A percentile compares a stretch with the other conserved stretches of the same genome.
Conservation (phyloP, 2,329 filamentous ascomycete genomes). For the Fusarium heterosporum region DNA sequence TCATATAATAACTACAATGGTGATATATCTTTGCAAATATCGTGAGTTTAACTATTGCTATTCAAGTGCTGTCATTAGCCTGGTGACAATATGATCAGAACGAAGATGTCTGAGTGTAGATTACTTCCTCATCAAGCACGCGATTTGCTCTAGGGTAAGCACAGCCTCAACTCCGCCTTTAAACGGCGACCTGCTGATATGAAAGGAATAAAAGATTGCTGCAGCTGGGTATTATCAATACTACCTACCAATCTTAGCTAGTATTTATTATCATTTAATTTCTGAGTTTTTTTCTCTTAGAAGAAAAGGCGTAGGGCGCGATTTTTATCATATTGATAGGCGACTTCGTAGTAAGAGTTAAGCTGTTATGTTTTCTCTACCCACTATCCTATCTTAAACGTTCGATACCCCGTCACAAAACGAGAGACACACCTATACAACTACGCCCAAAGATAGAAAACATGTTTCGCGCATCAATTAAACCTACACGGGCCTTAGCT, state of each 20-base stretch:
- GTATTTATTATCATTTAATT: neutral
- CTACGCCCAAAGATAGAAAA: neutral
- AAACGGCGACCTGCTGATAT: neutral
- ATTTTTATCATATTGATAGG: neutral
- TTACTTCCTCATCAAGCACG: neutral
- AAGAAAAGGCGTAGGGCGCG: neutral
- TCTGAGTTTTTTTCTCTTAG: neutral
- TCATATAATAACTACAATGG: neutral
- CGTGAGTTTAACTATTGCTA: neutral
- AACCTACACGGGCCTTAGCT: neutral
- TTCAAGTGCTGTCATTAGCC: neutral
- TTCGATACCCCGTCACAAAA: neutral
- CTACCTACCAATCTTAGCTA: neutral
- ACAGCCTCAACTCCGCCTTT: neutral
- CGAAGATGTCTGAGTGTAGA: neutral
- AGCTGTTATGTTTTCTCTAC: slow-evolving; percentile 16
- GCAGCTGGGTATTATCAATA: neutral
- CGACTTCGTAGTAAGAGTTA: neutral
- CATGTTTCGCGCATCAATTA: slow-evolving; percentile 30
- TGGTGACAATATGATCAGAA: neutral
- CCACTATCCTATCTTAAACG: too few species aligned
- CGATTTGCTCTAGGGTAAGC: slow-evolving; percentile 3
- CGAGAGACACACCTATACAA: too few species aligned
- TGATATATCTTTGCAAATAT: neutral
- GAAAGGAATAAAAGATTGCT: neutral